Percentiles rank a stretch among this genome's conserved stretches.
These are phyloP conservation scores for Dentipellis sp. DNA, from an alignment of 768 basidiomycete genomes.

Conservation along the genomic window DNA sequence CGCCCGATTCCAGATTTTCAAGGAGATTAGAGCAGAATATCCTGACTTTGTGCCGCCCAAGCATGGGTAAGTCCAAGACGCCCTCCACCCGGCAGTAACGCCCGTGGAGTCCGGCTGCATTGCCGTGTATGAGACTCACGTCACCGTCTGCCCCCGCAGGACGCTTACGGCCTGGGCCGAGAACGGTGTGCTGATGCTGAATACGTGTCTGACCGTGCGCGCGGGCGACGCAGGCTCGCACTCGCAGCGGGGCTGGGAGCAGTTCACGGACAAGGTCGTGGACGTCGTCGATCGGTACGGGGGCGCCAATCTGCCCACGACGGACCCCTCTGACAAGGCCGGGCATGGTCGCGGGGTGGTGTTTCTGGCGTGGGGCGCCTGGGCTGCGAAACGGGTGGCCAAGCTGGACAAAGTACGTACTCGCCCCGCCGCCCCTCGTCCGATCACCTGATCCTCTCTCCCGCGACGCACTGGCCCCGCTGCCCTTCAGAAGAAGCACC, in stretches of 20 bases:
- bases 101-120: not conserved
- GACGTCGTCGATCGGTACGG: slow-evolving; percentile 70
- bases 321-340: slow-evolving; percentile 24
- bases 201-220: slow-evolving; percentile 86
- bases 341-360: slow-evolving; percentile 68
- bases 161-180: slow-evolving; percentile 76
- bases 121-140: not conserved
- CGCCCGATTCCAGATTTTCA: slow-evolving; percentile 56
- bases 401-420: slow-evolving; percentile 60
- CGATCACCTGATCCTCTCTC: not conserved
- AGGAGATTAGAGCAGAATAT: slow-evolving; percentile 77
- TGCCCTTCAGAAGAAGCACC: slow-evolving; percentile 55
- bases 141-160: slow-evolving; percentile 28
- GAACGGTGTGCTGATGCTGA: slow-evolving; percentile 84
- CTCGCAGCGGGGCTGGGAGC: slow-evolving; percentile 82
- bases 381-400: slow-evolving; percentile 76
- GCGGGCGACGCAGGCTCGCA: slow-evolving; percentile 74
- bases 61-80: slow-evolving; percentile 58
- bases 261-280: slow-evolving; percentile 79
- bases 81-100: not conserved
- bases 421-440: not conserved
- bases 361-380: slow-evolving; percentile 88
- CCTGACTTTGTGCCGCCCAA: slow-evolving; percentile 69
- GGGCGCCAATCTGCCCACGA: slow-evolving; percentile 51
- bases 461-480: not conserved